Base-by-base conservation (phyloP, 2,329 filamentous ascomycete genomes). In the Claviceps purpurea region DNA sequence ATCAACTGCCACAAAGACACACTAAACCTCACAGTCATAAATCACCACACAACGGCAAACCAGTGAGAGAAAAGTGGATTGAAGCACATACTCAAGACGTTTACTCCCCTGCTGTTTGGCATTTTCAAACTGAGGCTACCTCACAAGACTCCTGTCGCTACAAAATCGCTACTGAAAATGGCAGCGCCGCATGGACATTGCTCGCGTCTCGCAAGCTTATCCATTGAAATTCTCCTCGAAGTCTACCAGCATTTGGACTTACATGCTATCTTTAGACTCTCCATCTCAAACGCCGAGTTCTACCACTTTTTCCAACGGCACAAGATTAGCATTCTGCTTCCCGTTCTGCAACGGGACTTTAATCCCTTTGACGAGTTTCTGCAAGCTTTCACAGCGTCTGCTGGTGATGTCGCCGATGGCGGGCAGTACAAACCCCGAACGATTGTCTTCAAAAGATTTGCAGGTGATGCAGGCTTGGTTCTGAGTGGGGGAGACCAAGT, bases 211-310 rank as follows among this genome's bases (percentile, higher is more conserved):
- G 55, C 62, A 46, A 58, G 57, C 44, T 54, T 73, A 47, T 74
- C 76, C 0, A 62, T 68, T 3, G 76, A 79, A 57, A 67, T 76
- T 18, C 59, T 76, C 2, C 60, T 77, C 11, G 70, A 74, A 20
- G 71, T 78, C 24, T 74, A 74, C 57, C 68, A 70, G 34, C 56
- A 70, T 18, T 62, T 78, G 49, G 68, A 73, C 51, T 54, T 75
- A 1, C 57, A 62, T 2, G 69, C 69, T 24, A 64, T 73, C 39
- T 68, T 67, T 50, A 64, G 64, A 37, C 63, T 73, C 37, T 69
- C 63, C n/a, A 57, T 61, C 14, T 59, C 63, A 2, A 72, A 67
- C 56, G 67, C 63, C 30, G 61, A 61, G 1, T 65, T 76, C 16
- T 61, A 65, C 16, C 55, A 61, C 3, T 65, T 78, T n/a, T 72